These are phyloP conservation scores for Arctostaphylos glauca DNA, from an alignment of 148 eudicot species.

Conservation along the genomic window DNA sequence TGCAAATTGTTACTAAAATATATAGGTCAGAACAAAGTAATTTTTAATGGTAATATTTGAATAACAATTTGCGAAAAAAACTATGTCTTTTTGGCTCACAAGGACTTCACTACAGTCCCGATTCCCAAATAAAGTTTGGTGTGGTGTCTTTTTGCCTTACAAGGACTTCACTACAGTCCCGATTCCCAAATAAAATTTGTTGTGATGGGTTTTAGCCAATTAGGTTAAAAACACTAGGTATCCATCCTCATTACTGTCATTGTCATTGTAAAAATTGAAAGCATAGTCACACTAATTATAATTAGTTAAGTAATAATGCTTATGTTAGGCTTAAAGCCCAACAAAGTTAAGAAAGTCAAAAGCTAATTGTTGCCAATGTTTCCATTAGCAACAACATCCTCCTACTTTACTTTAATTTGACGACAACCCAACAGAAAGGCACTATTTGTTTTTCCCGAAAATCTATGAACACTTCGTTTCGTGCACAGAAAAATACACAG, in stretches of 20 bases:
- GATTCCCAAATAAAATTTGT: not conserved
- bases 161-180: too few species aligned
- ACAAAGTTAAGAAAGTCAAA: constrained; percentile 3
- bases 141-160: not conserved
- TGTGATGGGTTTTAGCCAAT: not conserved
- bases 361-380: not conserved
- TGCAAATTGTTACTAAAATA: too few species aligned
- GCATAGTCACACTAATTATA: not conserved
- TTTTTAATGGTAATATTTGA: too few species aligned
- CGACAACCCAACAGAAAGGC: not conserved
- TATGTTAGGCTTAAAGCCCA: constrained; percentile 16
- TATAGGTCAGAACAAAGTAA: too few species aligned
- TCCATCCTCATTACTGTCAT: not conserved
- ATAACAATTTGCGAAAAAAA: too few species aligned
- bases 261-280: not conserved
- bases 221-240: not conserved
- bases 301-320: not conserved
- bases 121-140: not conserved
- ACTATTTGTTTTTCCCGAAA: not conserved
- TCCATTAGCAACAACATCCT: constrained; percentile 13
- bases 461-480: too few species aligned
- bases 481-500: too few species aligned
- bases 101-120: too few species aligned
- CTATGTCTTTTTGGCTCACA: too few species aligned
- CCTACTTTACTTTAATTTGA: not conserved